Base-by-base conservation (phyloP, 1,284 basidiomycete species). In the Ustilago esculenta region DNA sequence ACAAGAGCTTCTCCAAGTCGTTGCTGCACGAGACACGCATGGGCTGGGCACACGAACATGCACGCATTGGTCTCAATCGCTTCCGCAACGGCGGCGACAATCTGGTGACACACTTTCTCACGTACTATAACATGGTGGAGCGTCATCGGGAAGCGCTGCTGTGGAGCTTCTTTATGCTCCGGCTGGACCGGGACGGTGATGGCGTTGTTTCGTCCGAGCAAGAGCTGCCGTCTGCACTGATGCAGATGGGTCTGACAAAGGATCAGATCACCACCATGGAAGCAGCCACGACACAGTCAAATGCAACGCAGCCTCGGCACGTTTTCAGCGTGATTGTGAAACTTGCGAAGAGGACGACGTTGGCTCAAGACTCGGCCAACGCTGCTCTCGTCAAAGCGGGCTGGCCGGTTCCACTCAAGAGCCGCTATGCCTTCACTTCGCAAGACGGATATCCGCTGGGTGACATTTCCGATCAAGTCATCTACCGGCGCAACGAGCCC, bases 111-210 rank as follows among this genome's bases (percentile, higher is more conserved):
- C 69, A 72, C 20, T 73, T 72, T 25, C 37, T 76, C 7, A 23
- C 53, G 10, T 59, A 68, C 41, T 72, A 73, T 50, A 66, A 58
- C 41, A 58, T 72, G 5, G 43, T 78, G 14, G 75, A 78, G 40
- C 55, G 75, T 3, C 75, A 75, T 43, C 59, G 75, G 4, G 75
- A 78, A 45, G 76, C 76, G 5, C n/a, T 74, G 32, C 58, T 78
- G 12, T 78, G 76, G 76, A 61, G 48, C 41, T 76, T 72, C 42
- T 58, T 78, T 48, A 48, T 78, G 36, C 52, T 72, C 1, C 55
- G 30, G 29, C 17, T 69, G 20, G 76, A 78, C 36, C 29, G 39
- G 30, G 59, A 69, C 34, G 66, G 66, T 10, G 55, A 69, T 27
- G 59, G 63, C 2, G 2, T 40, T 0, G 55, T 51, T 3, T 51